phyloP scores from a whole-genome alignment of 164 flowering plant genomes.

The Vitis vinifera region DNA sequence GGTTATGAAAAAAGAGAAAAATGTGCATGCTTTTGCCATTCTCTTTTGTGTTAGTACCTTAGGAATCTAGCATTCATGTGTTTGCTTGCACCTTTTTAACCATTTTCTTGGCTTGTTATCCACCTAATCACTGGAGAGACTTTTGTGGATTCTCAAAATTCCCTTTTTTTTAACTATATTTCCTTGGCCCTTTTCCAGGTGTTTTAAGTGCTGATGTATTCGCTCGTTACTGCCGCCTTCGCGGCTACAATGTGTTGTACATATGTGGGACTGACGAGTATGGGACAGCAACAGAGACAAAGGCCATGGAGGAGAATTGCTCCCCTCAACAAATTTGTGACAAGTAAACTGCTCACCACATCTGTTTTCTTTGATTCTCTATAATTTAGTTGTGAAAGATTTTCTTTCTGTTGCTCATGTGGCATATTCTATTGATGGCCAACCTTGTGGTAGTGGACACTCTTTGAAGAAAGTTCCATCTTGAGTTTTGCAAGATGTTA shows the following conservation, averaged over 20 bases:
- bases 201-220: slow-evolving; percentile 91
- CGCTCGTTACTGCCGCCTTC: slow-evolving; percentile 74
- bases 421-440: no score
- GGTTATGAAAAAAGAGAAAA: no score
- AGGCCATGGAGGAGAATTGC: slow-evolving; percentile 82
- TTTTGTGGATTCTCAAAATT: not conserved
- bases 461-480: no score
- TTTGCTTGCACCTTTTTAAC: not conserved
- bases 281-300: slow-evolving; percentile 87
- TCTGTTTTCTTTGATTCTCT: not conserved
- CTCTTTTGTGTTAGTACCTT: not conserved
- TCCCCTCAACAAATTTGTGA: slow-evolving; percentile 77
- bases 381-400: not conserved
- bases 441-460: no score
- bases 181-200: slow-evolving; percentile 30
- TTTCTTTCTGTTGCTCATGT: no score
- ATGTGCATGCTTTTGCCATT: not conserved
- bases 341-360: slow-evolving; percentile 41
- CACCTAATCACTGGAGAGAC: no score
- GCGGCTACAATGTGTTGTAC: slow-evolving; percentile 71
- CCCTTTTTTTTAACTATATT: no score
- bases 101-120: not conserved
- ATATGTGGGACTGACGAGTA: slow-evolving; percentile 92
- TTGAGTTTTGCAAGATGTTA: no score
- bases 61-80: no score